Evolutionary conservation across 352 stramenopile species (phyloP).

Genomic region (Phytophthora capsici): DNA sequence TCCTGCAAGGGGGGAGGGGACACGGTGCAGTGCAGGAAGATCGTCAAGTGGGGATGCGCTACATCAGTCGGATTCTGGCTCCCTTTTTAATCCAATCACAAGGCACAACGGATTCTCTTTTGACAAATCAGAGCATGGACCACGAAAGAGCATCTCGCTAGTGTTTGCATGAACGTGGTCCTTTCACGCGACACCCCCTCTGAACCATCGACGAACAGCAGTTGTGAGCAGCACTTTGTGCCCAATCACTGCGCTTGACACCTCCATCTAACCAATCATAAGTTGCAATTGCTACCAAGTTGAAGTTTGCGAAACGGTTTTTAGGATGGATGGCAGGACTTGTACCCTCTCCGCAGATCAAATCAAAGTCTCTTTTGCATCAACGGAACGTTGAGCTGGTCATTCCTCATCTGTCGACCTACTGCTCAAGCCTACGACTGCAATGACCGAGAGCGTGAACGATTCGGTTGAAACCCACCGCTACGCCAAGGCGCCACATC

Average conservation of each 20-base stretch:
- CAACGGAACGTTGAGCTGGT: neutral
- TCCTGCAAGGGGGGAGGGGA: too few relatives aligned
- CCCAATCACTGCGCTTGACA: conserved; percentile 2
- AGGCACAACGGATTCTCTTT: conserved; percentile 11
- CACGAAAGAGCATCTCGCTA: conserved; percentile 27
- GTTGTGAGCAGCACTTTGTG: conserved; percentile 24
- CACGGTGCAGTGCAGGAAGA: conserved; percentile 23
- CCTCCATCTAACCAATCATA: conserved; percentile 2
- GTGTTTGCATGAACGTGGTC: conserved; percentile 17
- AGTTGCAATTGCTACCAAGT: conserved; percentile 14
- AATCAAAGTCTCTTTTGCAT: conserved; percentile 1
- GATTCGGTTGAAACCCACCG: conserved; percentile 21
- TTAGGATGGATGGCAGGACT: conserved; percentile 20
- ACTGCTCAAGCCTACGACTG: conserved; percentile 5
- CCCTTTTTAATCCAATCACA: conserved; percentile 18
- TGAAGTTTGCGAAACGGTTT: conserved; percentile 29
- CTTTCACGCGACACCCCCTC: conserved; percentile 7
- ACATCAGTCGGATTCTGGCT: conserved; percentile 3
- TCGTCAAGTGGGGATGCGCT: conserved; percentile 25
- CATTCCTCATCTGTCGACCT: conserved; percentile 16
- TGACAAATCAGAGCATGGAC: conserved; percentile 1
- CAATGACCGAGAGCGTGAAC: conserved; percentile 28
- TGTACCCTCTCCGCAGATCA: conserved; percentile 23
- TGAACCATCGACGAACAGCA: neutral
- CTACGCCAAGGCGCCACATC: conserved; percentile 62